These are phyloP conservation scores for Saccharomycopsis babjevae DNA, from an alignment of 805 yeast species.

Conservation along the genomic window DNA sequence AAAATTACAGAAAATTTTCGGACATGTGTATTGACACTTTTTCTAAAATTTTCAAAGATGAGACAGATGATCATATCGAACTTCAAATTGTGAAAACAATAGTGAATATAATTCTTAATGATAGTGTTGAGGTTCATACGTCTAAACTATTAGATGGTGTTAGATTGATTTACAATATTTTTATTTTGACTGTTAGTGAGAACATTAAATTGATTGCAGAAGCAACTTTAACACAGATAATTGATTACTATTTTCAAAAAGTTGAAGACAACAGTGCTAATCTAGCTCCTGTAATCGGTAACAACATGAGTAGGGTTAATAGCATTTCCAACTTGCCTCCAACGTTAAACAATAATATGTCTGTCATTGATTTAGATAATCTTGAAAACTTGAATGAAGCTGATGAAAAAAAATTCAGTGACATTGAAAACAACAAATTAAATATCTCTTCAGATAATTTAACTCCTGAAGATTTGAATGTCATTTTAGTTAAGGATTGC, in stretches of 20 bases:
- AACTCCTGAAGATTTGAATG: conserved; percentile 41
- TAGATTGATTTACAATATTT: conserved; percentile 87
- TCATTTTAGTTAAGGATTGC: conserved; percentile 76
- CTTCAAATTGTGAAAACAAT: conserved; percentile 88
- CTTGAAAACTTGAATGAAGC: conserved; percentile 23
- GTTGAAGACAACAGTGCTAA: conserved; percentile 30
- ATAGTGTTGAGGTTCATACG: conserved; percentile 79
- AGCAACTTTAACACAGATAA: conserved; percentile 87
- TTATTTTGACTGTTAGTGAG: conserved; percentile 77
- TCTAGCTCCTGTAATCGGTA: conserved; percentile 6
- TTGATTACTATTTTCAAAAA: conserved; percentile 75
- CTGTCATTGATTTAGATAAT: conserved; percentile 23
- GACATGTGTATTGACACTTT: conserved; percentile 16
- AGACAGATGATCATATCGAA: conserved; percentile 82
- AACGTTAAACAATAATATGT: background rate
- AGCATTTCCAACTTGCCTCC: conserved; percentile 4
- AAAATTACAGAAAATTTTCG: conserved; percentile 6
- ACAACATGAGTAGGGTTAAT: conserved; percentile 2
- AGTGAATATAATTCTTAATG: conserved; percentile 77
- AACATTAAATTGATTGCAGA: conserved; percentile 65
- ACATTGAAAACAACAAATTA: conserved; percentile 21
- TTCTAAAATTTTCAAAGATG: conserved; percentile 37
- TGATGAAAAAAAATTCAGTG: conserved; percentile 22
- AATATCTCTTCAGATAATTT: conserved; percentile 21
- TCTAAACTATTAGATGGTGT: conserved; percentile 80